Evolutionary conservation across 495 filamentous ascomycete species (phyloP).

Genomic region (Xylaria nigripes): DNA sequence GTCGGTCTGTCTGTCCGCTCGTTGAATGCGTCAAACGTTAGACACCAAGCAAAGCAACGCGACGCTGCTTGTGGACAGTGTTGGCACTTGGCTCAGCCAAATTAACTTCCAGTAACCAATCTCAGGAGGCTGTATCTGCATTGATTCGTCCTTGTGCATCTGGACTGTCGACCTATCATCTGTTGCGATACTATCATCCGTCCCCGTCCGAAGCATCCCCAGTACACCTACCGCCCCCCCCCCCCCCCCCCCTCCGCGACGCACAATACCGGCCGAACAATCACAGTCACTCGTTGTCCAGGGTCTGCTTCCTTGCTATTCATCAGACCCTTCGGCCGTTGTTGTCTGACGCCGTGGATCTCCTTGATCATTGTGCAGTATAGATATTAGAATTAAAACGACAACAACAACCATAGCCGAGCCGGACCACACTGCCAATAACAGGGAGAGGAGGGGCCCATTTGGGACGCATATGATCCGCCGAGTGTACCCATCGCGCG

Average conservation of each 20-base stretch:
- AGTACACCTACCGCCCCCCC: background rate
- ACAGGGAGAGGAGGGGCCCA: background rate
- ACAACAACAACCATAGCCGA: background rate
- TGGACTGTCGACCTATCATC: background rate
- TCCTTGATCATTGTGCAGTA: background rate
- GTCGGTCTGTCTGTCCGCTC: background rate
- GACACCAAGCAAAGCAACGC: background rate
- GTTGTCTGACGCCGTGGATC: background rate
- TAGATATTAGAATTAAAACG: background rate
- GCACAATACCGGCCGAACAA: constrained; percentile 2
- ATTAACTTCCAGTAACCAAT: background rate
- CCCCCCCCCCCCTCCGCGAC: background rate
- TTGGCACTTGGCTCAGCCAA: background rate
- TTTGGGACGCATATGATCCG: background rate
- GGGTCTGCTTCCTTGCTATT: background rate
- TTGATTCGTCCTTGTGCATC: background rate
- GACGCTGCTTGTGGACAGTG: background rate
- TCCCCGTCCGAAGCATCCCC: background rate
- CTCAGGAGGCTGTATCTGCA: background rate
- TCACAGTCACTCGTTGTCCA: background rate
- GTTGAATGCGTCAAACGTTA: background rate
- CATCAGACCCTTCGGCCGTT: background rate
- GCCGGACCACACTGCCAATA: background rate
- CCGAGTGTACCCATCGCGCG: background rate
- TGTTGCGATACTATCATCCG: background rate